Conservation (phyloP, 2,329 filamentous ascomycete species). For the Phyllosticta citribraziliensis region DNA sequence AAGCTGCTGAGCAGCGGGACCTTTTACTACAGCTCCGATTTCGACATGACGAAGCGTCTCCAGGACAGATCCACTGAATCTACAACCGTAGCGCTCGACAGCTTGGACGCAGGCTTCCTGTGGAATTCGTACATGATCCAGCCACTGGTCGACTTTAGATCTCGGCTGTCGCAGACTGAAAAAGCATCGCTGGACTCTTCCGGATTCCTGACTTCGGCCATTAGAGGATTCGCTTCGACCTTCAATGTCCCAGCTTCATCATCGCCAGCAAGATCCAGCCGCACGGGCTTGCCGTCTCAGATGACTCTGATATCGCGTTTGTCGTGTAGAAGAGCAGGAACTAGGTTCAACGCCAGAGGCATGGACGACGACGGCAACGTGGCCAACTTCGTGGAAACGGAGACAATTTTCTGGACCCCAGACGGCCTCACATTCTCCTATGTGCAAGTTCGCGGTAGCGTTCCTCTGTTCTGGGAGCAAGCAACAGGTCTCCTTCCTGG, state of each 20-base stretch:
- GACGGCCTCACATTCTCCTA: constrained; percentile 78
- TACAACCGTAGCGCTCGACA: constrained; percentile 78
- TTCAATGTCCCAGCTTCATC: constrained; percentile 71
- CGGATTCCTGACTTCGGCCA: constrained; percentile 82
- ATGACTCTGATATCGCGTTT: constrained; percentile 86
- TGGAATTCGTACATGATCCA: constrained; percentile 99
- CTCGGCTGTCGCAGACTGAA: constrained; percentile 64
- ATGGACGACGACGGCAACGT: constrained; percentile 97
- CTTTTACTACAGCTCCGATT: constrained; percentile 98
- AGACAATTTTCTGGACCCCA: constrained; percentile 83
- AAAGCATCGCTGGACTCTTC: constrained; percentile 74
- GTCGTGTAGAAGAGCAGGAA: constrained; percentile 84
- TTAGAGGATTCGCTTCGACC: constrained; percentile 83
- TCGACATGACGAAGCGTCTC: constrained; percentile 86
- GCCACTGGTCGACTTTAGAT: constrained; percentile 81
- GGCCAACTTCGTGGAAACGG: constrained; percentile 97
- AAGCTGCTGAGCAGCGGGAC: constrained; percentile 88
- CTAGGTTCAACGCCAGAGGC: constrained; percentile 90
- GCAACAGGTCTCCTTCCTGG: constrained; percentile 76
- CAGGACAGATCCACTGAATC: constrained; percentile 76
- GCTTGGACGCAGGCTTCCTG: constrained; percentile 81
- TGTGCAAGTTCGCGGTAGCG: constrained; percentile 81
- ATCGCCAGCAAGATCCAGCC: constrained; percentile 57
- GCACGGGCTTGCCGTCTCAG: constrained; percentile 66
- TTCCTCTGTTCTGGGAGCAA: constrained; percentile 97